Evolutionary conservation across 1,139 yeast genomes (phyloP).

Genomic region (Sugiyamaella novakii): DNA sequence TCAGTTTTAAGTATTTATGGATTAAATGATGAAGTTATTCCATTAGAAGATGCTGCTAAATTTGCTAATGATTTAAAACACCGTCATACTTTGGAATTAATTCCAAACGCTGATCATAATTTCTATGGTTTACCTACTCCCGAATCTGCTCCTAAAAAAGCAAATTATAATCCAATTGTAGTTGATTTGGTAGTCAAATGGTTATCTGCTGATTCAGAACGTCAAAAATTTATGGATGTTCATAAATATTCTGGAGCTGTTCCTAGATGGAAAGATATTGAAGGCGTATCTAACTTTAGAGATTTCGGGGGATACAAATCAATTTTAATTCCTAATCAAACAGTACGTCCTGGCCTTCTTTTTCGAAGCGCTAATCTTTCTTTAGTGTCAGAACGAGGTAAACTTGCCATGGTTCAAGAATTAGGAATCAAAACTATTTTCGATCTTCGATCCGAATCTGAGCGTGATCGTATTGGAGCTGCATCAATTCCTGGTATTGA

Average conservation of each 20-base stretch:
- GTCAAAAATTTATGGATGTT: constrained; percentile 52
- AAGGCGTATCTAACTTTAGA: constrained; percentile 72
- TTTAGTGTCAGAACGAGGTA: constrained; percentile 50
- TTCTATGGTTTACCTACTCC: constrained; percentile 54
- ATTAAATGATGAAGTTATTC: constrained; percentile 62
- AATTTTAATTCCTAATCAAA: constrained; percentile 4
- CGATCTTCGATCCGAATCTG: constrained; percentile 70
- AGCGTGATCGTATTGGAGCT: constrained; percentile 55
- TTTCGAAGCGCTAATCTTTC: constrained; percentile 69
- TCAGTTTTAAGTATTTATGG: constrained; percentile 75
- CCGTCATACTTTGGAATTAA: constrained; percentile 59
- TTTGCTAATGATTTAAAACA: constrained; percentile 60
- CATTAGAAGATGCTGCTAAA: constrained; percentile 59
- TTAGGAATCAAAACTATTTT: constrained; percentile 60
- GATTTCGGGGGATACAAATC: constrained; percentile 78
- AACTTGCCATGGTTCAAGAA: constrained; percentile 41
- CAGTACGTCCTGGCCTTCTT: constrained; percentile 56
- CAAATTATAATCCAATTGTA: constrained; percentile 61
- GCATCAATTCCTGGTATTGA: constrained; percentile 47
- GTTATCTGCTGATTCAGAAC: constrained; percentile 54
- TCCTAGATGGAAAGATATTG: constrained; percentile 62
- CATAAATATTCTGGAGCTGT: constrained; percentile 46
- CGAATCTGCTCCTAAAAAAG: constrained; percentile 11
- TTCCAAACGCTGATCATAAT: constrained; percentile 79
- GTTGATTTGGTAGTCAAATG: constrained; percentile 55